Conservation (phyloP, 2,329 filamentous ascomycete species). For the Pseudogymnoascus destructans region DNA sequence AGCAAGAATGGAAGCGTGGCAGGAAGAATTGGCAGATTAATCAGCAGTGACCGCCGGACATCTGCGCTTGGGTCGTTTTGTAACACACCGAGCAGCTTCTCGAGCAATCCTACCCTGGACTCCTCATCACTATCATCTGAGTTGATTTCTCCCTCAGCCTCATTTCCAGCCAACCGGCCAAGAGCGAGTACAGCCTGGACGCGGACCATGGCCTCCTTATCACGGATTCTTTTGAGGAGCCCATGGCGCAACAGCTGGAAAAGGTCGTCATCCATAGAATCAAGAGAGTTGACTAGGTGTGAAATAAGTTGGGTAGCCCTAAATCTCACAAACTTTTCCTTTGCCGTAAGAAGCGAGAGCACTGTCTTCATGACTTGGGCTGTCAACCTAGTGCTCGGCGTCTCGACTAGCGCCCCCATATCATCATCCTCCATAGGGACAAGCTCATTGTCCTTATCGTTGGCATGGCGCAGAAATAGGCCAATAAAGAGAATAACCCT, state of each 20-base stretch:
- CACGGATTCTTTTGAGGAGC: conserved; percentile 71
- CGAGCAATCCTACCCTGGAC: conserved; percentile 55
- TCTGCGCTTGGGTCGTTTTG: conserved; percentile 93
- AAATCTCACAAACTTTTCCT: conserved; percentile 88
- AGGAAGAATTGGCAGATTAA: conserved; percentile 80
- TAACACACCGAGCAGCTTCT: conserved; percentile 74
- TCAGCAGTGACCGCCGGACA: conserved; percentile 72
- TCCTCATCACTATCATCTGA: conserved; percentile 61
- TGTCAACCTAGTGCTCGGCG: conserved; percentile 68
- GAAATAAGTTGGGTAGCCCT: conserved; percentile 80
- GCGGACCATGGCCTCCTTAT: conserved; percentile 87
- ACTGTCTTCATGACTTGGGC: conserved; percentile 60
- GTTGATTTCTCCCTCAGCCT: conserved; percentile 55
- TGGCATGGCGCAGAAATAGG: conserved; percentile 65
- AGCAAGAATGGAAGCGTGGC: conserved; percentile 75
- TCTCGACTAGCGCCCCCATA: conserved; percentile 62
- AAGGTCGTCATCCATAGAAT: conserved; percentile 81
- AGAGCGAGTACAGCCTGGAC: conserved; percentile 85
- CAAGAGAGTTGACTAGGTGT: conserved; percentile 83
- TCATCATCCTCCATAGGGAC: conserved; percentile 49
- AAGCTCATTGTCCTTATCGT: conserved; percentile 58
- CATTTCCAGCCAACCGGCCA: conserved; percentile 69
- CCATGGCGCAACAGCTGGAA: conserved; percentile 72
- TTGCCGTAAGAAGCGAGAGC: conserved; percentile 64
- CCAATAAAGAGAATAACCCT: conserved; percentile 74